Base-by-base conservation (phyloP, 768 basidiomycete species). In the Dentipellis fragilis region DNA sequence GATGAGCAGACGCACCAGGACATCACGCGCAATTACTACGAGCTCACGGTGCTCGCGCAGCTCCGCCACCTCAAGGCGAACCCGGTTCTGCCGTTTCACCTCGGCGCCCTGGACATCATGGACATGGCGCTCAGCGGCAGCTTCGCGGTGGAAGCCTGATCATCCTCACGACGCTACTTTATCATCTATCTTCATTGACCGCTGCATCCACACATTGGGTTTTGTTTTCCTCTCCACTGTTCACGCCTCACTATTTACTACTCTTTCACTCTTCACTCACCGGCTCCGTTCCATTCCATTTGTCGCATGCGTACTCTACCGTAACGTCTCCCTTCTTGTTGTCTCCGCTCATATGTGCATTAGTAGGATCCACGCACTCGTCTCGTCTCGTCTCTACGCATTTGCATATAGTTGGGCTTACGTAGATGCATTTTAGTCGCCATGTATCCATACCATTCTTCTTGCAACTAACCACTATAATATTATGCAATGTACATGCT, bases 81-180 rank as follows among this genome's bases (percentile, higher is more conserved):
- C 62, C 73, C 80, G 10, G 70, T 73, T 39, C 66, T 92, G 52
- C 89, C 89, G 11, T 80, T 85, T 64, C 89, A 92, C 64, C 73
- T 91, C 37, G 83, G 81, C 34, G 86, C 87, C 14, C 73, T 88
- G 22, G 81, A 87, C 56, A 73, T 74, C 17, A 86, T 89, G 80
- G 67, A 69, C 16, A 63, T 65, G 34, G 71, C 72, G 4, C 64
- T 76, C n/a, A 62, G 61, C 40, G 69, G 69, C 42, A 68, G 68
- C 52, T 58, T 62, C 12, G 52, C 51, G 9, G 63, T 65, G 29
- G 70, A 57, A 62, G 29, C 23, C 14, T 64, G 47, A 59, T 36
- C 21, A 37, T 10, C 4, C 23, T 7, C 34, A 46, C 51, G 49
- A 29, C 8, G 16, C 7, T 36, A 17, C 42, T 39, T 42, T 19